Evolutionary conservation across 2,329 filamentous ascomycete genomes (phyloP).

Genomic region (Setomelanomma holmii): DNA sequence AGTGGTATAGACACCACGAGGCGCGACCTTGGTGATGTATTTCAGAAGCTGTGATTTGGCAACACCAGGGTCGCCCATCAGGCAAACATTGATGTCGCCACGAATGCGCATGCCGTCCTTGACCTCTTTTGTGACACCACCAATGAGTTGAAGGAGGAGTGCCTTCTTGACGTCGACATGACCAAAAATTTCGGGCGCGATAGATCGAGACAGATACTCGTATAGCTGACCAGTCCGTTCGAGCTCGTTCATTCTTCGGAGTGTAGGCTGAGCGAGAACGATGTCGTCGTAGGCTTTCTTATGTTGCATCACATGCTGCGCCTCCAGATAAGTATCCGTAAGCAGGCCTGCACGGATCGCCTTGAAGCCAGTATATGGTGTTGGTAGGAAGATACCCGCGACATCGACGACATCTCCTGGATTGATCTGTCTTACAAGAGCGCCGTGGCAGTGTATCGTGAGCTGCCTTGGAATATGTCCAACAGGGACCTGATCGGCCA

Average conservation of each 20-base stretch:
- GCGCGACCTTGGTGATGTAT: slow-evolving; percentile 98
- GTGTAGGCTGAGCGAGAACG: slow-evolving; percentile 78
- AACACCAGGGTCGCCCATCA: slow-evolving; percentile 99
- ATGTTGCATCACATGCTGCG: slow-evolving; percentile 91
- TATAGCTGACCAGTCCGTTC: slow-evolving; percentile 90
- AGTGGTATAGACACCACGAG: slow-evolving; percentile 85
- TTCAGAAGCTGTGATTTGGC: slow-evolving; percentile 98
- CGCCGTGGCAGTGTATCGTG: slow-evolving; percentile 88
- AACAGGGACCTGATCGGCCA: slow-evolving; percentile 98
- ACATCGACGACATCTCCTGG: slow-evolving; percentile 95
- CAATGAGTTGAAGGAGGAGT: slow-evolving; percentile 90
- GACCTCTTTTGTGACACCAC: slow-evolving; percentile 95
- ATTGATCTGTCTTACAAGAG: slow-evolving; percentile 83
- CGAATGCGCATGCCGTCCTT: slow-evolving; percentile 98
- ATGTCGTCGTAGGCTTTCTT: slow-evolving; percentile 98
- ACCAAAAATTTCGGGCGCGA: slow-evolving; percentile 96
- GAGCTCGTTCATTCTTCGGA: slow-evolving; percentile 85
- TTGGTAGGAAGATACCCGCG: slow-evolving; percentile 94
- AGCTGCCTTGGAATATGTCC: slow-evolving; percentile 94
- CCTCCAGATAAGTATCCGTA: slow-evolving; percentile 96
- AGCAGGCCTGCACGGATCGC: slow-evolving; percentile 95
- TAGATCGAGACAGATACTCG: slow-evolving; percentile 93
- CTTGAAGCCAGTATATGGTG: slow-evolving; percentile 98
- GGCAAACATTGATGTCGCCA: slow-evolving; percentile 97
- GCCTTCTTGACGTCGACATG: slow-evolving; percentile 98